Percentiles rank a stretch among this genome's conserved stretches.
These are phyloP conservation scores for Carex sylvatica DNA, from an alignment of 202 grass and related monocot genomes.

Conservation along the genomic window DNA sequence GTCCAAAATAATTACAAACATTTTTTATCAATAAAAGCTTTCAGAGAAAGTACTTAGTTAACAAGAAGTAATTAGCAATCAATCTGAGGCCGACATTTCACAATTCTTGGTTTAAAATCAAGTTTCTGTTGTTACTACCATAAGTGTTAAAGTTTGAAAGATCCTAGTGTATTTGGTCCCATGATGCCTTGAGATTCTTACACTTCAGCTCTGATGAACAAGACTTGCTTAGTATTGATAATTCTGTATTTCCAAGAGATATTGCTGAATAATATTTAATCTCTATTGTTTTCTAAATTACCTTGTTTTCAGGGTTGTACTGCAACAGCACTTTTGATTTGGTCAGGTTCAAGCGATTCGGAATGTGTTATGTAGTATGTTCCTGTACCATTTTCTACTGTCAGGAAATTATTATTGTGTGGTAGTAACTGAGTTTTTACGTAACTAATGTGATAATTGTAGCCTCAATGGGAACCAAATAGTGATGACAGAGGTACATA, in stretches of 20 bases:
- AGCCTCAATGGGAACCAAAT: constrained; percentile 58
- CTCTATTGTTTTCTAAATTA: constrained; percentile 9
- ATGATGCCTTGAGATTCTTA: constrained; percentile 8
- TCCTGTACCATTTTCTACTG: neutral
- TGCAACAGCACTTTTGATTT: constrained; percentile 69
- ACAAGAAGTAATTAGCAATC: neutral
- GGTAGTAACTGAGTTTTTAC: constrained; percentile 6
- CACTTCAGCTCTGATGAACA: neutral
- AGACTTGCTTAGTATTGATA: neutral
- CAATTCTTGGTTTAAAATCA: neutral
- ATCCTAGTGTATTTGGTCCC: neutral
- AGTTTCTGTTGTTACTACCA: neutral
- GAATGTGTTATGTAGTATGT: constrained; percentile 67
- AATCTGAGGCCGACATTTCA: neutral
- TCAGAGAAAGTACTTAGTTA: neutral
- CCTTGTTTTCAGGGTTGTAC: constrained; percentile 73
- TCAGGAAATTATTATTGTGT: neutral
- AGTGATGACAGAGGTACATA: constrained; percentile 79
- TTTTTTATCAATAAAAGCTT: neutral
- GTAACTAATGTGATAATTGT: constrained; percentile 18
- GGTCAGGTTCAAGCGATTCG: constrained; percentile 73
- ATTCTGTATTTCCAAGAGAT: neutral
- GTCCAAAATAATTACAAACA: neutral
- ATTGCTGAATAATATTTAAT: neutral
- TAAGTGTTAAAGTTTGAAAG: neutral